Evolutionary conservation across 305 asterid genomes (phyloP), one percentile per base, ranked within the genome.

Genomic region (Andrographis paniculata): DNA sequence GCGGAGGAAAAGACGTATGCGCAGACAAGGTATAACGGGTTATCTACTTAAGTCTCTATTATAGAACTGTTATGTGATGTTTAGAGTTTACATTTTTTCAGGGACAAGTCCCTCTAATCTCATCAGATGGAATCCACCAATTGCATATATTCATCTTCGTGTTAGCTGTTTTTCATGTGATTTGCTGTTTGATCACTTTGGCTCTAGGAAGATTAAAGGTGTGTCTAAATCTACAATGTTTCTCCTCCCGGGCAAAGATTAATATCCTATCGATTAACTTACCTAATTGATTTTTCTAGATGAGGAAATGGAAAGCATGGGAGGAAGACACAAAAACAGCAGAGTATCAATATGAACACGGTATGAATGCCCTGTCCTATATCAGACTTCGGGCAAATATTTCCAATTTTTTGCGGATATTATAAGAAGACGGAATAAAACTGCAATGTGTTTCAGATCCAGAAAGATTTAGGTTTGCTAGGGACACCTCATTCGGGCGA

Each of bases 301-400:
- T 76, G 85, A 68, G 77, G 36, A 76, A 40, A 27, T 79, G 80
- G 89, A 73, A 73, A 58, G 61, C 74, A 48, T 76, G 89, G 89
- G 84, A 79, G 61, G 56, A 7, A 48, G 84, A 79, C 56, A 76
- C 82, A 42, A 66, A 30, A 56, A 73, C 85, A 53, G 14, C 62
- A 14, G 76, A 73, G 56, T 71, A 79, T 56, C 76, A 68, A 49
- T 68, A 55, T 48, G 58, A 67, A 16, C 59, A 73, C 31, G 84
- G 89, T 71, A 66, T 12, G 45, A 5, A 7, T 33, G 12, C n/a
- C 38, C 1, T 33, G 12, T n/a, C 0, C 2, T 2, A 11, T 13
- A 4, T 6, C 2, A 2, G n/a, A 13, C 2, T 33, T 27, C 9
- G 33, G 10, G 1, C 12, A 6, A 0, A 0, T 33, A 2, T 6